Base-by-base conservation (phyloP, 352 stramenopile species). In the Thraustotheca clavata region DNA sequence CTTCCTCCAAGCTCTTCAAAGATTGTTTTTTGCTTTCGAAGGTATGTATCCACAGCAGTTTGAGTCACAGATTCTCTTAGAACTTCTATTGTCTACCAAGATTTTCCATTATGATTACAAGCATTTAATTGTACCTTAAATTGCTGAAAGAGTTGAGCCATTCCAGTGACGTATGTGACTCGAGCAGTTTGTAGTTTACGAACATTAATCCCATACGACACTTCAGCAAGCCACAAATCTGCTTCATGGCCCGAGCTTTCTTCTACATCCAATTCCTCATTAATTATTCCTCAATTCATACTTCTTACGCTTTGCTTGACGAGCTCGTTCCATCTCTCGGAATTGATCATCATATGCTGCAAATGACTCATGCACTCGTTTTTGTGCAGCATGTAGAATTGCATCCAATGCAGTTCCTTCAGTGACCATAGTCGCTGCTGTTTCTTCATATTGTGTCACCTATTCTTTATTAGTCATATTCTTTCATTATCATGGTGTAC, bases 111-210 rank as follows among this genome's bases (percentile, higher is more conserved):
- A n/a, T 9, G 20, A 48, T 27, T 18, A 0, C 0, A 20, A 9
- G 9, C 34, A 7, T 14, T 12, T 20, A 40, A 11, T n/a, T n/a
- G 16, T 7, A 60, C 43, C 59, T 93, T 93, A 67, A 89, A 91
- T 67, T 91, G 77, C 59, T 89, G 76, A 34, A 93, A 93, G 6
- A 90, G 74, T 9, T 65, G 68, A 12, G 83, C 77, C 83, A 93
- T 93, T n/a, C 78, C 76, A 41, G 83, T 93, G 31, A 93, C 83
- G 54, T 93, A 93, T 61, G 84, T 77, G 55, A 89, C 74, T 27
- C 83, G 81, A 47, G 59, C 73, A 32, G 77, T 67, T 52, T 80
- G 69, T 8, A 89, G 71, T 59, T 79, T 80, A n/a, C 86, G 79
- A 14, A 93, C 81, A 63, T 78, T 76, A 40, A 90, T 77, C 31